phyloP scores from a whole-genome alignment of 345 rosid genomes.

The Eucalyptus cloeziana region DNA sequence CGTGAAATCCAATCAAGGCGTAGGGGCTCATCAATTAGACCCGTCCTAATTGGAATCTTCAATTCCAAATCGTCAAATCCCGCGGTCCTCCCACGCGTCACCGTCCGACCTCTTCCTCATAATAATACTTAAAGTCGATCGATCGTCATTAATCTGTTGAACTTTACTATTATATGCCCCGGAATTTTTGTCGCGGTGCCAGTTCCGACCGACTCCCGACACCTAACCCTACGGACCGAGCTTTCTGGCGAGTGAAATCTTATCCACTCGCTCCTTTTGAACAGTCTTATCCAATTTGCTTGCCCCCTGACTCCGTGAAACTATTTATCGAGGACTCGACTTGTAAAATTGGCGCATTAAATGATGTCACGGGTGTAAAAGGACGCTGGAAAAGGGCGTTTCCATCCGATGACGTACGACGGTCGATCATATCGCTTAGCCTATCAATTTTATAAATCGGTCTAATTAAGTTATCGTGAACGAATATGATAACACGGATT shows the following conservation, averaged over 20 bases:
- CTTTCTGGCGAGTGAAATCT: not conserved
- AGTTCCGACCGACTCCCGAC: not conserved
- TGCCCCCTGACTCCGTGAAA: not conserved
- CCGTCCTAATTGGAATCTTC: not conserved
- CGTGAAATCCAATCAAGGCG: not conserved
- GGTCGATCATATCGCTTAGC: not conserved
- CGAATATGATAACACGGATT: not conserved
- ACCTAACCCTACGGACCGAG: not conserved
- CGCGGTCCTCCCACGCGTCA: not conserved
- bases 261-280: not conserved
- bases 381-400: not conserved
- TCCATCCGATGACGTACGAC: not conserved
- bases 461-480: not conserved
- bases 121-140: not conserved
- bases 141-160: not conserved
- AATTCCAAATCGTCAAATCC: not conserved
- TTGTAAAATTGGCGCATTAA: not conserved
- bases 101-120: not conserved
- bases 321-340: not conserved
- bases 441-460: not conserved
- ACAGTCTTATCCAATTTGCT: not conserved
- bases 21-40: not conserved
- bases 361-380: not conserved
- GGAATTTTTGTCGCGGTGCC: not conserved
- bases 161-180: not conserved